Conservation (phyloP, 176 grass and related monocot genomes). For the Musa schizocarpa region DNA sequence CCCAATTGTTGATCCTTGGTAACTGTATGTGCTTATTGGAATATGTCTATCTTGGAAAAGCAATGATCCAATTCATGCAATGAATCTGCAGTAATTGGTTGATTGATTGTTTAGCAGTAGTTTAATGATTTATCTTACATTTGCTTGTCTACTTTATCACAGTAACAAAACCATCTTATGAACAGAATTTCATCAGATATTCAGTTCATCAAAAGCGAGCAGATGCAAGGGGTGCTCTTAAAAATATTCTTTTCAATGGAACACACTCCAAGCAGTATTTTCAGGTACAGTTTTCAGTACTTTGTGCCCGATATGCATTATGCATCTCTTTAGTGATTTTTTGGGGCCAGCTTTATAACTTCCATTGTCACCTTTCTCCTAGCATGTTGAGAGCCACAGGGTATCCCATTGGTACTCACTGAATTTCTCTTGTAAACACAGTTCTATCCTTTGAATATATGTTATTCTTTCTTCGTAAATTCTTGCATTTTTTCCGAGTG, state of each 20-base stretch:
- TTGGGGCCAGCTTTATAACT: neutral
- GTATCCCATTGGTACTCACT: too few species aligned
- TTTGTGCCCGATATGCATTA: neutral
- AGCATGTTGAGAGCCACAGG: too few species aligned
- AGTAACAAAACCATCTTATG: constrained; percentile 3
- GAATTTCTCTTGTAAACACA: neutral
- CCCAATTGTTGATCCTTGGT: too few species aligned
- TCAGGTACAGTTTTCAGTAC: constrained; percentile 33
- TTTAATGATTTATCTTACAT: neutral
- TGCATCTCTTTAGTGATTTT: too few species aligned
- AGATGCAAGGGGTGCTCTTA: constrained; percentile 59
- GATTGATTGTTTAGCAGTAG: too few species aligned
- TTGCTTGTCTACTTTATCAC: neutral
- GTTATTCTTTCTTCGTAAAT: neutral
- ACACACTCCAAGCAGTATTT: constrained; percentile 10
- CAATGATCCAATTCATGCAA: too few species aligned
- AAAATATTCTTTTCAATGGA: constrained; percentile 56
- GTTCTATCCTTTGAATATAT: neutral
- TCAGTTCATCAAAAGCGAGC: constrained; percentile 49
- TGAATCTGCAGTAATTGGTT: too few species aligned
- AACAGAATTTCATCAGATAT: constrained; percentile 45
- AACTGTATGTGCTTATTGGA: too few species aligned
- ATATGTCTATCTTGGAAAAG: too few species aligned
- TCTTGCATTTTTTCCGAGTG: neutral
- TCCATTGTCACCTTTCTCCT: constrained; percentile 9